Base-by-base conservation (phyloP, 1,139 yeast species). In the Kodamaea anthophila region DNA sequence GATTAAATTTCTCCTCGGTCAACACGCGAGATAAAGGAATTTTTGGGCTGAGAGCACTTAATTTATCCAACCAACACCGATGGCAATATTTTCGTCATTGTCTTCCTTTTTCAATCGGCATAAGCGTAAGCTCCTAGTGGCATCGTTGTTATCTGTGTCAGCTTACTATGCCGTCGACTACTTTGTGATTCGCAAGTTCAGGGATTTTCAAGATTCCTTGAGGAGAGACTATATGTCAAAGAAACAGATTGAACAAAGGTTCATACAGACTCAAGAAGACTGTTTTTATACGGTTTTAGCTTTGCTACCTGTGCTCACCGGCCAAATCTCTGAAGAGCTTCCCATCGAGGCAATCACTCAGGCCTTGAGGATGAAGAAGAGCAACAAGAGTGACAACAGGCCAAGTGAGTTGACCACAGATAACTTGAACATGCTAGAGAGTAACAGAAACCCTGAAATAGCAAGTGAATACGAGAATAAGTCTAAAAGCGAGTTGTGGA, bases 221-320 rank as follows among this genome's bases (percentile, higher is more conserved):
- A 69, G 74, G 35, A 84, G 83, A 44, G 94, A 86, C 55, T 72
- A 81, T 34, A 74, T 80, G 36, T 80, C 87, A 31, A 76, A 80
- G 44, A 95, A 85, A 47, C 94, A 83, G 45, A 80, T 81, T 26
- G 46, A 47, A 29, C 50, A 51, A 30, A 37, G 95, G 38, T 91
- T 87, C 49, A 77, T 82, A 32, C 96, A 87, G 59, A 91, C 96
- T 13, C 97, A 88, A 49, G 81, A 80, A 45, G 97, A 91, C 57
- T 85, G 96, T 29, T 70, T 84, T 33, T 78, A 77, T 56, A 88
- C 97, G 1, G 75, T 88, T 35, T 66, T 84, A 51, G 91, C 94
- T 7, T 67, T 91, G 41, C 62, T 86, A 32, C 95, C 96, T 0
- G 85, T 85, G 10, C 63, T 88, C 34, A 69, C 80, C 4, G 66